phyloP scores from a whole-genome alignment of 2,329 filamentous ascomycete genomes.

The Chaetomium olivaceum region DNA sequence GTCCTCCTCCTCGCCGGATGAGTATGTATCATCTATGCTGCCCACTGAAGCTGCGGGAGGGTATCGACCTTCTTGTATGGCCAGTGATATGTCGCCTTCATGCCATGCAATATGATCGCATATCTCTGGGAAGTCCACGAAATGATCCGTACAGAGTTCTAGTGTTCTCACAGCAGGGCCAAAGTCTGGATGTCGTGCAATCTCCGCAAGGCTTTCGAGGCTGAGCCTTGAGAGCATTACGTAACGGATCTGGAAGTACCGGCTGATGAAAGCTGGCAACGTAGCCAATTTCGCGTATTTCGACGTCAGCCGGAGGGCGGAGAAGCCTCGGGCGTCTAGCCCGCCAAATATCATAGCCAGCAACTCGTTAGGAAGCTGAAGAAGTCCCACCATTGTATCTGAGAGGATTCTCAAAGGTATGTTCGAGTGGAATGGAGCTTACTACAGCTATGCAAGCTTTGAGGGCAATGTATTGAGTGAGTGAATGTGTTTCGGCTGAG shows the following conservation, averaged over 20 bases:
- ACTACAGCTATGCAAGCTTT: slow-evolving; percentile 9
- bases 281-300: slow-evolving; percentile 12
- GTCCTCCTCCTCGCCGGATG: slow-evolving; percentile 8
- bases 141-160: slow-evolving; percentile 15
- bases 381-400: slow-evolving; percentile 9
- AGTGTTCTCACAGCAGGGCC: slow-evolving; percentile 15
- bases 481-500: too few relatives aligned
- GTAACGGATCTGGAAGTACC: slow-evolving; percentile 10
- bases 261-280: slow-evolving; percentile 13
- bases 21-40: slow-evolving; percentile 14
- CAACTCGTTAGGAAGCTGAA: slow-evolving; percentile 14
- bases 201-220: slow-evolving; percentile 13
- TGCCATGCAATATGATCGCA: slow-evolving; percentile 3
- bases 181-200: slow-evolving; percentile 14
- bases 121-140: slow-evolving; percentile 11
- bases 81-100: slow-evolving; percentile 11
- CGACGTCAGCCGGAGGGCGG: slow-evolving; percentile 11
- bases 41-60: slow-evolving; percentile 13
- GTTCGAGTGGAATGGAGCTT: slow-evolving; percentile 12
- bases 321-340: slow-evolving; percentile 11
- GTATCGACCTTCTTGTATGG: slow-evolving; percentile 13
- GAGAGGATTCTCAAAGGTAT: too few relatives aligned
- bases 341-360: slow-evolving; percentile 13
- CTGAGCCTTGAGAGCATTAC: slow-evolving; percentile 9
- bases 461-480: background rate